Conservation (phyloP, 192 early-diverging fungal genomes). For the Mortierella alpina region DNA sequence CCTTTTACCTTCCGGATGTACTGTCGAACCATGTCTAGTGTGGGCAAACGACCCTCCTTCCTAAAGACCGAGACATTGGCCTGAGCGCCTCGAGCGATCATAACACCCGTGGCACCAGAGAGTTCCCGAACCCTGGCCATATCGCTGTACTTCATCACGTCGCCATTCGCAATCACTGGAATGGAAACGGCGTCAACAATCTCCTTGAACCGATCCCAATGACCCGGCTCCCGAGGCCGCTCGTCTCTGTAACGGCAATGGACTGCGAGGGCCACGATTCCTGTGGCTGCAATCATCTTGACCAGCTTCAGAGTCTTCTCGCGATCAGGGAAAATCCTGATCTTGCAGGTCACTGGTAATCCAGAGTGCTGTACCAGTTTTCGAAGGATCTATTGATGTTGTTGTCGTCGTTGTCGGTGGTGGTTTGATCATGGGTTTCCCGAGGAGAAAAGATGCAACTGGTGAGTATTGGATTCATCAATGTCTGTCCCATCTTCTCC, state of each 20-base stretch:
- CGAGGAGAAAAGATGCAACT: slow-evolving; percentile 18
- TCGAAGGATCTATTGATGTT: slow-evolving; percentile 65
- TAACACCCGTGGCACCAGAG: slow-evolving; percentile 73
- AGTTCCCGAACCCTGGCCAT: slow-evolving; percentile 68
- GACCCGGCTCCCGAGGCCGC: slow-evolving; percentile 80
- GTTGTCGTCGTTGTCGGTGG: neutral
- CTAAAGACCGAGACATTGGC: slow-evolving; percentile 91
- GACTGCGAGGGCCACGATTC: slow-evolving; percentile 87
- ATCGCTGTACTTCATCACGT: slow-evolving; percentile 77
- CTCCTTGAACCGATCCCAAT: slow-evolving; percentile 85
- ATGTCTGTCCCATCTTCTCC: neutral
- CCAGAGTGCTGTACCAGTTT: slow-evolving; percentile 77
- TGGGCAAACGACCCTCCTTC: slow-evolving; percentile 65
- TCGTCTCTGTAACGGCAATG: slow-evolving; percentile 88
- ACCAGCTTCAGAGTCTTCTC: slow-evolving; percentile 87
- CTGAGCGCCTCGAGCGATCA: slow-evolving; percentile 92
- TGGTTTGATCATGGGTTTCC: neutral
- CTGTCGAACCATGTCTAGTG: slow-evolving; percentile 66
- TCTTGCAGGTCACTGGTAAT: slow-evolving; percentile 77
- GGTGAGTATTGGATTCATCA: neutral
- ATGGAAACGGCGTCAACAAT: slow-evolving; percentile 78
- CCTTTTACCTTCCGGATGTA: slow-evolving; percentile 72
- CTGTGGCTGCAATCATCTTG: slow-evolving; percentile 84
- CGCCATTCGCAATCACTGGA: slow-evolving; percentile 94
- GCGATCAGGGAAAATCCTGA: slow-evolving; percentile 72